phyloP scores from a whole-genome alignment of 176 grass and related monocot genomes.

The Zea luxurians region DNA sequence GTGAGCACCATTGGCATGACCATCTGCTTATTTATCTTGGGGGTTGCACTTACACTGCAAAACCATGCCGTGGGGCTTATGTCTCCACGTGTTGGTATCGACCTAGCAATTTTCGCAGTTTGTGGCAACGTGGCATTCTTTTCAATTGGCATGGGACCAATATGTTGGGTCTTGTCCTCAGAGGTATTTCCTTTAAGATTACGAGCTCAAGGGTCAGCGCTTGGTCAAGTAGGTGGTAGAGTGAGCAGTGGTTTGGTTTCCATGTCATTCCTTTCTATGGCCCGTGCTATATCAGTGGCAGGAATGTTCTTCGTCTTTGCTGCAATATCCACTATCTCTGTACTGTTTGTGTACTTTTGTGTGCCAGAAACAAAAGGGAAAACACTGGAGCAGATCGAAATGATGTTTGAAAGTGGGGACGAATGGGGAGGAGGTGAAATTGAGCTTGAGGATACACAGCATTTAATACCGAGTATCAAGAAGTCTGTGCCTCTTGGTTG shows the following conservation, averaged over 20 bases:
- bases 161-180: conserved; percentile 92
- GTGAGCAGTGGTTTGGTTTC: conserved; percentile 83
- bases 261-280: conserved; percentile 89
- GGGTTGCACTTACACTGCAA: conserved; percentile 55
- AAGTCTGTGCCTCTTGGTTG: conserved; percentile 45
- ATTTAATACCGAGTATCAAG: conserved; percentile 53
- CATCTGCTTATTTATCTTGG: conserved; percentile 66
- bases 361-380: conserved; percentile 94
- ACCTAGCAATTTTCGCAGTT: conserved; percentile 78
- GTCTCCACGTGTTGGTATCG: conserved; percentile 56
- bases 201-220: conserved; percentile 85
- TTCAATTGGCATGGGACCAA: conserved; percentile 85
- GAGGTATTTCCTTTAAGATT: conserved; percentile 86
- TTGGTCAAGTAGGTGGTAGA: conserved; percentile 79
- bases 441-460: conserved; percentile 68
- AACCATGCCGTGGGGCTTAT: conserved; percentile 48
- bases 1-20: conserved; percentile 91
- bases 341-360: conserved; percentile 70
- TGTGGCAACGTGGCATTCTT: conserved; percentile 89
- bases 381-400: conserved; percentile 89
- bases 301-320: conserved; percentile 80
- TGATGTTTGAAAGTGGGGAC: conserved; percentile 68
- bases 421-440: conserved; percentile 63
- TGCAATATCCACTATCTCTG: conserved; percentile 54
- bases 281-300: conserved; percentile 63